phyloP scores from a whole-genome alignment of 441 rosid species.

The Raphanus hybrid region DNA sequence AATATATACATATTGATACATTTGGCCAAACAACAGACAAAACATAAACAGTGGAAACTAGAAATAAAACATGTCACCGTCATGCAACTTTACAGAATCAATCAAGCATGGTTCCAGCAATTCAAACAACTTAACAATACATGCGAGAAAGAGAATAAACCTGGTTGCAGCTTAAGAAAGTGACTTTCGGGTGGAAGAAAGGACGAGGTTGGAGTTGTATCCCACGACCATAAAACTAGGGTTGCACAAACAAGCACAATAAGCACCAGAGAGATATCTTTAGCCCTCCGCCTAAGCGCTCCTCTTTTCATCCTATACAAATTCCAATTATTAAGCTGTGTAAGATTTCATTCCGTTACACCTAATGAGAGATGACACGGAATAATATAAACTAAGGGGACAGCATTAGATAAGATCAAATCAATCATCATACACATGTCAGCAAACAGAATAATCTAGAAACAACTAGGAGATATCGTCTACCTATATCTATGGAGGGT shows the following conservation, averaged over 20 bases:
- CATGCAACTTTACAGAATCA: slow-evolving; percentile 1
- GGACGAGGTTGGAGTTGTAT: slow-evolving; percentile 57
- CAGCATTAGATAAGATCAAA: slow-evolving; percentile 10
- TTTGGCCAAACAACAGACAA: neutral
- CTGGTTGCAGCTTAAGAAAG: slow-evolving; percentile 58
- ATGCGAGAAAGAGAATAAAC: slow-evolving; percentile 42
- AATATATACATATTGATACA: neutral
- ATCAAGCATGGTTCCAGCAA: slow-evolving; percentile 6
- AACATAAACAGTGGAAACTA: slow-evolving; percentile 21
- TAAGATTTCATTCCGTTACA: slow-evolving; percentile 14
- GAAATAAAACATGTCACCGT: neutral
- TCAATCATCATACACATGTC: slow-evolving; percentile 10
- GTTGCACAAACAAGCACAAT: slow-evolving; percentile 64
- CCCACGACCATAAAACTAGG: slow-evolving; percentile 74
- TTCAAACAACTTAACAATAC: slow-evolving; percentile 12
- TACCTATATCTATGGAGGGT: slow-evolving; percentile 43
- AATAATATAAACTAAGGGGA: neutral
- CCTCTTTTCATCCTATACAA: slow-evolving; percentile 72
- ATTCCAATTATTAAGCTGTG: slow-evolving; percentile 19
- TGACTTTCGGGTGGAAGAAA: slow-evolving; percentile 60
- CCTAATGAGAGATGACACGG: slow-evolving; percentile 7
- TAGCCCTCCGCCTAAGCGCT: slow-evolving; percentile 55
- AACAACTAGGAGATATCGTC: slow-evolving; percentile 33
- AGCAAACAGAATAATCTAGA: slow-evolving; percentile 17
- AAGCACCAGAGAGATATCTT: slow-evolving; percentile 61